Percentiles rank a stretch among this genome's conserved stretches.
Evolutionary conservation across 352 stramenopile genomes (phyloP).

Genomic region (Phytophthora nicotianae): DNA sequence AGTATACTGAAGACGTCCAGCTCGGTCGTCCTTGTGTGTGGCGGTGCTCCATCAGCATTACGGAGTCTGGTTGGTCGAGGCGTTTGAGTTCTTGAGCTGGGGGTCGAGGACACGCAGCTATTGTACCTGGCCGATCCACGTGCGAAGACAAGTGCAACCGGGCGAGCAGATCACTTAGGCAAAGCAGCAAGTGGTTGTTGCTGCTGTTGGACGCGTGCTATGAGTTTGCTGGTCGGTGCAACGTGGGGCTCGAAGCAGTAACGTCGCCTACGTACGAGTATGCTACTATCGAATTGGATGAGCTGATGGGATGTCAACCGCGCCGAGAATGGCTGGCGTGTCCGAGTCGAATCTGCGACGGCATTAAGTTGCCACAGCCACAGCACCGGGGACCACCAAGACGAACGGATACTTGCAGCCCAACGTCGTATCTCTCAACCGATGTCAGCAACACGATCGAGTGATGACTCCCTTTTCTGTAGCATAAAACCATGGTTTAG

Average conservation of each 20-base stretch:
- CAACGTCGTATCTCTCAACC: slow-evolving; percentile 12
- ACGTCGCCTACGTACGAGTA: slow-evolving; percentile 27
- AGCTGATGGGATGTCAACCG: slow-evolving; percentile 42
- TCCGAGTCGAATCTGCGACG: slow-evolving; percentile 3
- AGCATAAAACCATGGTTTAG: background rate
- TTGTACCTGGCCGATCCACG: background rate
- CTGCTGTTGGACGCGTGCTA: slow-evolving; percentile 5
- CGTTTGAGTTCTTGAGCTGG: background rate
- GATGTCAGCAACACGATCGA: slow-evolving; percentile 17
- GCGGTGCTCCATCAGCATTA: slow-evolving; percentile 38
- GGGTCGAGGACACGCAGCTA: slow-evolving; percentile 21
- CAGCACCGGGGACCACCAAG: slow-evolving; percentile 2
- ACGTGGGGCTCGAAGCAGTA: slow-evolving; percentile 22
- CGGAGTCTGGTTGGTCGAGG: slow-evolving; percentile 4
- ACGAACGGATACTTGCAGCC: slow-evolving; percentile 9
- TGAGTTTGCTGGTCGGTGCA: slow-evolving; percentile 16
- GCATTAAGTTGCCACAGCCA: slow-evolving; percentile 23
- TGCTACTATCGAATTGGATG: slow-evolving; percentile 44
- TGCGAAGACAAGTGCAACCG: slow-evolving; percentile 9
- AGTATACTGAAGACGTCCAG: slow-evolving; percentile 32
- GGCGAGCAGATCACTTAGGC: slow-evolving; percentile 10
- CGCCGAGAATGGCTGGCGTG: slow-evolving; percentile 29
- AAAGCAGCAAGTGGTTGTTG: slow-evolving; percentile 2
- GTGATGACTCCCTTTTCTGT: slow-evolving; percentile 19
- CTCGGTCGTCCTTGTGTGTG: slow-evolving; percentile 33